Evolutionary conservation across 306 rosid species (phyloP), one percentile per base, ranked within the genome.

Genomic region (Clitoria ternatea): DNA sequence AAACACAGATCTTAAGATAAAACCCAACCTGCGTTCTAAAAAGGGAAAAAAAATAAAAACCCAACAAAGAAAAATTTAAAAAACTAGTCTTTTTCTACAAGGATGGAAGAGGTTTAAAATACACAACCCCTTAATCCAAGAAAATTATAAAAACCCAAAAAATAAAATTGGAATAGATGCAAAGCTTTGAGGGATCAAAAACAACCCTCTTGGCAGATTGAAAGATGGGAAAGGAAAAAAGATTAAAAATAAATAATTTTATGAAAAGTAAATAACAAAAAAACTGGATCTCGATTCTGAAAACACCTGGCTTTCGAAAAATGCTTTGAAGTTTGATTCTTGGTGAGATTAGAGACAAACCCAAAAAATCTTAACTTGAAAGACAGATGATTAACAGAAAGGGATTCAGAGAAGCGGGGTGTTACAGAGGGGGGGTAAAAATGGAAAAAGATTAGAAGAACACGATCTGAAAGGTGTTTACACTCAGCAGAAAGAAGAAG

Each of bases 331-430:
- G 96, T 83, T 84, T 79, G 93, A 78, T 76, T 74, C 77, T 63
- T 29, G 23, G 24, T 15, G 5, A 66, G 42, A 23, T 33, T 5
- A 79, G 79, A 82, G 81, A 85, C 89, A 91, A 91, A 84, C 96
- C 89, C 89, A 83, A 89, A 90, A 78, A 87, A 75, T 47, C 71
- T 61, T 54, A 60, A 66, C 78, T 26, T 77, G 97, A 91, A 91
- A 94, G 96, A 84, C 97, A 91, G 97, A 91, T 83, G 86, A 85
- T 89, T 83, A 89, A 89, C 99, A 91, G 97, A 95, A 95, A 85
- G 96, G 96, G 96, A 95, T 85, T 81, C 96, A 87, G 96, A 89
- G 96, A 87, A 89, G 95, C 87, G 97, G 96, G 97, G 88, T 0
- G 64, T 67, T 20, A 74, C 82, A 83, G 95, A 86, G 29, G 69